Percentiles rank a stretch among this genome's conserved stretches.
Conservation (phyloP, 192 early-diverging fungal species). For the Cetraspora pellucida region DNA sequence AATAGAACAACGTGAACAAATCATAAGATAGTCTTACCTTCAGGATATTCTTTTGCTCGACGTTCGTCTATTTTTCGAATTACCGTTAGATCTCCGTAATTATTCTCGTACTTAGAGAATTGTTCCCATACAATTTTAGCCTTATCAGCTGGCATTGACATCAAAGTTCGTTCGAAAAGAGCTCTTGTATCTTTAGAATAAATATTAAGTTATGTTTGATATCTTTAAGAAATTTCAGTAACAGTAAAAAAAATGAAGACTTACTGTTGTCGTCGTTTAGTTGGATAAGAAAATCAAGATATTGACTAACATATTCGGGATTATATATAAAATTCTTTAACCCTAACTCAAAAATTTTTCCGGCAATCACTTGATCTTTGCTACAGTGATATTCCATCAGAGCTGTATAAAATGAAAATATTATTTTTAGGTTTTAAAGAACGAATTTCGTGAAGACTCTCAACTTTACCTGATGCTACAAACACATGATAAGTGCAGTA, state of each 20-base stretch:
- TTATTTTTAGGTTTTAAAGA: background rate
- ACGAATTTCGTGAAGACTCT: background rate
- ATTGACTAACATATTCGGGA: conserved; percentile 73
- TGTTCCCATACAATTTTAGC: conserved; percentile 79
- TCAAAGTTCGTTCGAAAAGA: conserved; percentile 87
- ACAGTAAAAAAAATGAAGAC: conserved; percentile 1
- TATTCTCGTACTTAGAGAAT: conserved; percentile 83
- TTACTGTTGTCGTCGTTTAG: conserved; percentile 90
- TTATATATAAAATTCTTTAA: conserved; percentile 78
- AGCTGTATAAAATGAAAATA: conserved; percentile 45
- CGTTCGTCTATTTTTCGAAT: conserved; percentile 80
- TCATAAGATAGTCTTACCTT: conserved; percentile 45
- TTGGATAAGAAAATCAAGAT: conserved; percentile 85
- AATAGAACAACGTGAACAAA: background rate
- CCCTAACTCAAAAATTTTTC: conserved; percentile 89
- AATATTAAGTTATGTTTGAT: background rate
- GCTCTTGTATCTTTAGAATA: conserved; percentile 70
- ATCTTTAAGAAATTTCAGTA: background rate
- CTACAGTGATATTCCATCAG: conserved; percentile 91
- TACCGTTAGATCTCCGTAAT: conserved; percentile 81
- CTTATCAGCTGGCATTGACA: conserved; percentile 66
- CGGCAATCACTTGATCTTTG: conserved; percentile 81
- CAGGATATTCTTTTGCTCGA: conserved; percentile 69
- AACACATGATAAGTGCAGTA: conserved; percentile 85
- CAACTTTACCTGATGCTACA: conserved; percentile 67